Conservation (phyloP, 768 basidiomycete species). For the Leucosporidium creatinivorum region DNA sequence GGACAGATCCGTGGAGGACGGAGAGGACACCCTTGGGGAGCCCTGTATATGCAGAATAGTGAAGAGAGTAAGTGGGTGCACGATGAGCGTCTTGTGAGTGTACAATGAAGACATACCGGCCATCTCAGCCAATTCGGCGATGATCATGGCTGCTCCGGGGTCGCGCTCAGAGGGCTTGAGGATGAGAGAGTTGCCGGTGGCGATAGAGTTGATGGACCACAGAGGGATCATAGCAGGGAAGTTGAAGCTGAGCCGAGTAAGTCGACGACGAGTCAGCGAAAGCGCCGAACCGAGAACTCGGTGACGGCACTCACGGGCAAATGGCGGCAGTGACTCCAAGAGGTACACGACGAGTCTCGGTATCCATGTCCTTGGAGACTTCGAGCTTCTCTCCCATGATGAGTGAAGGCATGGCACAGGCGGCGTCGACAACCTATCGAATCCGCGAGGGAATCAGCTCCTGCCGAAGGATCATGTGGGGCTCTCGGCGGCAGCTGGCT, state of each 20-base stretch:
- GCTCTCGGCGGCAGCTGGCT: neutral
- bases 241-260: conserved; percentile 42
- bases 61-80: neutral
- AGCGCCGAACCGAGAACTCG: conserved; percentile 42
- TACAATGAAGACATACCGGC: too few relatives aligned
- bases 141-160: conserved; percentile 95
- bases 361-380: conserved; percentile 89
- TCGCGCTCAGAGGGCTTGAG: conserved; percentile 95
- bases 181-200: conserved; percentile 87
- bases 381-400: conserved; percentile 88
- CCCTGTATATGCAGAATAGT: conserved; percentile 15
- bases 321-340: conserved; percentile 71
- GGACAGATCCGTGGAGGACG: conserved; percentile 79
- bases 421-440: conserved; percentile 47
- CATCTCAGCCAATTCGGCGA: conserved; percentile 84
- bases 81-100: too few relatives aligned
- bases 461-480: neutral
- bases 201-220: conserved; percentile 77
- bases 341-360: conserved; percentile 71
- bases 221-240: conserved; percentile 48
- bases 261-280: neutral
- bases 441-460: neutral
- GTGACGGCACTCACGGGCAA: conserved; percentile 79
- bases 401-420: conserved; percentile 70
- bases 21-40: conserved; percentile 69